Evolutionary conservation across 192 early-diverging fungal species (phyloP), one percentile per base, ranked within the genome.

Genomic region (Backusella westeae): DNA sequence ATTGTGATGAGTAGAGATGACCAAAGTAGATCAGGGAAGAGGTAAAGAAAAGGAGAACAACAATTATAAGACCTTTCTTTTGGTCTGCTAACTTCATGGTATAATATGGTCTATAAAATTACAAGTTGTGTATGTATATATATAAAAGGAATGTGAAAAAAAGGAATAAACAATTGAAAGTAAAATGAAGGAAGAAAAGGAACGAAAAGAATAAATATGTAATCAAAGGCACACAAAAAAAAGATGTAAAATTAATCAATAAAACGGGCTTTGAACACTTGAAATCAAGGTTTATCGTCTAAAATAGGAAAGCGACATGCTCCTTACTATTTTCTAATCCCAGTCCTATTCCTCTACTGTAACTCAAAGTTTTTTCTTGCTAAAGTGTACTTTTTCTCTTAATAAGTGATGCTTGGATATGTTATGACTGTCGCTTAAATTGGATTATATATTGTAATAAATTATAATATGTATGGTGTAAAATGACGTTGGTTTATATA

Each of bases 1-100:
- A 38, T 26, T 69, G 68, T 41, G n/a, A 39, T 26, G 56, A 63
- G 4, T 69, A 69, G 35, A 69, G 68, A 69, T 69, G 68, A 41
- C 34, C 38, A 35, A 69, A 69, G 35, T 69, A 69, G 34, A 69
- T 38, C 34, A 69, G 12, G 21, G 35, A 69, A 38, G 35, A 23
- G n/a, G 38, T 41, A 12, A 69, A 12, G 21, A 69, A 38, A 12
- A 69, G 38, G 38, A 69, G 34, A 21, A 38, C 68, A 21, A 36
- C n/a, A 39, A 23, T 4, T 41, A 38, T 4, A 9, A 69, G 68
- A 36, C 68, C 68, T 21, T 69, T 69, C 12, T 38, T 39, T 69
- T 69, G 34, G 68, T 69, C 67, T 41, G 36, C 21, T 69, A 69
- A 41, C 19, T 35, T 38, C 67, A 69, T 69, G 34, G 19, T 69